phyloP scores from a whole-genome alignment of 2,329 filamentous ascomycete species.

The Alternaria triticina region DNA sequence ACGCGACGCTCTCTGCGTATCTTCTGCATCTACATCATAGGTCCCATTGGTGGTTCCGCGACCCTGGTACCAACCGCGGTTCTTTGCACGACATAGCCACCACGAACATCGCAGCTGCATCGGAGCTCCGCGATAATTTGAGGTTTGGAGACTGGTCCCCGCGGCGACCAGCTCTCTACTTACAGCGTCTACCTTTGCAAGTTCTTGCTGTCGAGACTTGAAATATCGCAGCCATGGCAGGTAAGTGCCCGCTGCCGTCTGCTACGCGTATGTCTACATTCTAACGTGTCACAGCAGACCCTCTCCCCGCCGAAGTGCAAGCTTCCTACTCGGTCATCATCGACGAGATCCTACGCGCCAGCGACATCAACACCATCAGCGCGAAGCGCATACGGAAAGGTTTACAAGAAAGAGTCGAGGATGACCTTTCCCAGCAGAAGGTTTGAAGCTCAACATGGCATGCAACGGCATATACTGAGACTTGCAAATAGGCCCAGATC shows the following conservation, averaged over 20 bases:
- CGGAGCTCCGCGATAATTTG: slow-evolving; percentile 4
- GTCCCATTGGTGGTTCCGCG: neutral
- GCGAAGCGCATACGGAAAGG: slow-evolving; percentile 70
- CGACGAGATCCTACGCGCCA: slow-evolving; percentile 65
- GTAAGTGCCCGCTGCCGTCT: slow-evolving; percentile 23
- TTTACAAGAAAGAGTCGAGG: slow-evolving; percentile 64
- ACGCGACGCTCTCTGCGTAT: slow-evolving; percentile 17
- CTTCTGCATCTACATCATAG: neutral
- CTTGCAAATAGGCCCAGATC: slow-evolving; percentile 49
- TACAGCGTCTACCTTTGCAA: neutral
- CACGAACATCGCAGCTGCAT: slow-evolving; percentile 10
- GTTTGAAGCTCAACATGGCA: slow-evolving; percentile 45
- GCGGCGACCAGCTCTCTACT: neutral
- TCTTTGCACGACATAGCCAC: slow-evolving; percentile 1
- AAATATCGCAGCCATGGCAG: slow-evolving; percentile 35
- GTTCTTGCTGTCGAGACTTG: slow-evolving; percentile 1
- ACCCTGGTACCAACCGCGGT: slow-evolving; percentile 3
- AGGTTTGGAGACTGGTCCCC: neutral
- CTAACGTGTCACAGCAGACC: slow-evolving; percentile 29
- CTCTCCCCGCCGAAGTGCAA: slow-evolving; percentile 56
- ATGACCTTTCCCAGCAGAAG: slow-evolving; percentile 69
- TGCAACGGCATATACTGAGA: slow-evolving; percentile 17
- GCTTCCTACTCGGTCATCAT: slow-evolving; percentile 64
- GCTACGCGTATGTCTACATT: slow-evolving; percentile 3
- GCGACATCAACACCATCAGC: slow-evolving; percentile 69